Evolutionary conservation across 2,329 filamentous ascomycete species (phyloP), one percentile per base, ranked within the genome.

Genomic region (Aspergillus sp.): DNA sequence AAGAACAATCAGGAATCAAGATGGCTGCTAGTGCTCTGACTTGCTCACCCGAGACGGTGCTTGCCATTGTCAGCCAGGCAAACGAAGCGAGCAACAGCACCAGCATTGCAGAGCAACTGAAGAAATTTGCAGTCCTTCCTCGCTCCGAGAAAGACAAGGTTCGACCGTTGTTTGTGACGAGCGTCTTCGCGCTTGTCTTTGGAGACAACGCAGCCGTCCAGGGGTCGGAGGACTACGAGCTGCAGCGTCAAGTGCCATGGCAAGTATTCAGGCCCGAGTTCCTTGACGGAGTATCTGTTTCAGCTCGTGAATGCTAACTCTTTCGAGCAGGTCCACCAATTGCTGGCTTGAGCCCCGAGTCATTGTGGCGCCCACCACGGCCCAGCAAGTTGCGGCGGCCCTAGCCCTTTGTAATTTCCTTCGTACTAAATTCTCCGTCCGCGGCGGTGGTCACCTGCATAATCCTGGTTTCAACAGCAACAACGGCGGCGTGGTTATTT

Each of bases 401-500:
- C 48, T 56, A 18, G 24, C 53, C 17, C 57, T 56, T 11, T 48
- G 42, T 36, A 20, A 38, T 11, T 58, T 58, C 17, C 47, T 58
- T 12, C 2, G 32, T 12, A 17, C 42, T 11, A 36, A n/a, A 2
- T 58, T 58, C 39, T 54, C 56, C 26, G 41, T 58, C 9, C 56
- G 51, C 32, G 41, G 56, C 3, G 58, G 60, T 3, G 62, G 62
- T 9, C 62, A 63, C 32, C 34, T 61, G 5, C 58, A 58, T 7
- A 62, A 61, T 24, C 58, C 62, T 2, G 60, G 62, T 3, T 62
- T 57, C 42, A 56, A 42, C 9, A 62, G 60, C 30, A 63, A 59
- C 61, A 0, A 68, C 5, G 61, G 61, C 11, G 81, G 81, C 0
- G 71, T 82, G 0, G 66, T 81, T 4, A 78, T 86, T 59, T 81